Evolutionary conservation across 1,284 basidiomycete species (phyloP), one percentile per base, ranked within the genome.

Genomic region (Ganoderma lingzhi): DNA sequence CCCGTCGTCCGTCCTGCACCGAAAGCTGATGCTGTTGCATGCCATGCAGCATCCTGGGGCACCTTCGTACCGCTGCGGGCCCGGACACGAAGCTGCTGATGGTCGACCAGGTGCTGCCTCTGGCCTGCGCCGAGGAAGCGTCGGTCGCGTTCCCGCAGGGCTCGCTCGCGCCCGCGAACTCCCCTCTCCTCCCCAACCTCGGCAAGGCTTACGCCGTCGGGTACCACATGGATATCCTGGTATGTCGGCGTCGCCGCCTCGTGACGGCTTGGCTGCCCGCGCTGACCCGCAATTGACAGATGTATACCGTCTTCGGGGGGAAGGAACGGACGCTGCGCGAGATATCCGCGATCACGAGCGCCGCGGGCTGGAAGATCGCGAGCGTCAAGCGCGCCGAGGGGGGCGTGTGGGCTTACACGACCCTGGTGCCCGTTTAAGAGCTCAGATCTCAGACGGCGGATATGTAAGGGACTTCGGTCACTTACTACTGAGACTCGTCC

Each of bases 311-410:
- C 63, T 88, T 91, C 75, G 90, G 90, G 70, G 84, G 86, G 15
- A 87, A 90, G 73, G 90, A 92, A 73, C 83, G 90, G 14, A 92
- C 90, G 0, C 79, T 90, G 15, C 83, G 86, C 62, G 90, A 92
- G 77, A 83, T 87, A 39, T 83, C 85, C 6, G 80, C 82, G 2
- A 79, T 91, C 55, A 79, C 84, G 5, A 79, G 81, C 37, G 87
- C 87, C 0, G 85, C 90, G 17, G 90, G 90, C 1, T 92, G 90
- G 90, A 87, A 85, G 66, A 82, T 91, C n/a, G 78, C 81, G 58
- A 84, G 83, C 55, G 85, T 91, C 61, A 84, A 83, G 14, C 84
- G 85, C 65, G 83, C 84, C 6, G 42, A 30, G 19, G 82, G 67
- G 6, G 41, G 58, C 9, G 23, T 69, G 12, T 69, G 63, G 60